These are phyloP conservation scores for Eimeria tenella DNA, from an alignment of 169 alveolate species.

Conservation along the genomic window DNA sequence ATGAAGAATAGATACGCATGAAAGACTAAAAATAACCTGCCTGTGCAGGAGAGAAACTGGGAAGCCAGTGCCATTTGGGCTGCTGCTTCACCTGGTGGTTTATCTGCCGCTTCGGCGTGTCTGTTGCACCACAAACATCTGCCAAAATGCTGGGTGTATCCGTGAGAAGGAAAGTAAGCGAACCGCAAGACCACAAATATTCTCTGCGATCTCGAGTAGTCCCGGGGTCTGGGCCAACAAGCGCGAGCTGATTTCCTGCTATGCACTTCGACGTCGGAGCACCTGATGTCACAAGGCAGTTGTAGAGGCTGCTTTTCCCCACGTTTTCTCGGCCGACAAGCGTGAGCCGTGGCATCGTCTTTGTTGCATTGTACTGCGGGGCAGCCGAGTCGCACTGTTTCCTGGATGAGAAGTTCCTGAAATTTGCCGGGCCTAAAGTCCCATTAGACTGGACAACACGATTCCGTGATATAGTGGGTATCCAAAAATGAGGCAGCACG, in stretches of 20 bases:
- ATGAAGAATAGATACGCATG: background rate
- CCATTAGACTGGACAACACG: background rate
- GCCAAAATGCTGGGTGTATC: constrained; percentile 88
- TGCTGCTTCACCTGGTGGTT: constrained; percentile 39
- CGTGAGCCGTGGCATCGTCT: constrained; percentile 39
- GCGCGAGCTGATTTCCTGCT: constrained; percentile 53
- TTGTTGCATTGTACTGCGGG: background rate
- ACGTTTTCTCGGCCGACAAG: constrained; percentile 86
- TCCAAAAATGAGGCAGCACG: background rate
- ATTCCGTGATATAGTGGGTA: background rate
- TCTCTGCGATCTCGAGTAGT: constrained; percentile 86
- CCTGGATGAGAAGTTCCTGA: background rate
- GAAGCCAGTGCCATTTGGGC: background rate
- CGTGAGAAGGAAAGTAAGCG: constrained; percentile 50
- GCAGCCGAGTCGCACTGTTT: background rate
- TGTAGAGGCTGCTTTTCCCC: constrained; percentile 87
- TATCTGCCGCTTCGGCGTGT: background rate
- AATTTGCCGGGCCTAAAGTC: background rate
- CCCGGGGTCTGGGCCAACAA: constrained; percentile 80
- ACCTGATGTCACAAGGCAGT: constrained; percentile 81
- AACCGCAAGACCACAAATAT: constrained; percentile 75
- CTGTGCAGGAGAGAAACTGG: too few relatives aligned
- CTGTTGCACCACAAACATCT: background rate
- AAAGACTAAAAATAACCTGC: background rate
- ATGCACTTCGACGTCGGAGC: background rate